Evolutionary conservation across 2,329 filamentous ascomycete genomes (phyloP).

Genomic region (Aspergillus hiratsukae): DNA sequence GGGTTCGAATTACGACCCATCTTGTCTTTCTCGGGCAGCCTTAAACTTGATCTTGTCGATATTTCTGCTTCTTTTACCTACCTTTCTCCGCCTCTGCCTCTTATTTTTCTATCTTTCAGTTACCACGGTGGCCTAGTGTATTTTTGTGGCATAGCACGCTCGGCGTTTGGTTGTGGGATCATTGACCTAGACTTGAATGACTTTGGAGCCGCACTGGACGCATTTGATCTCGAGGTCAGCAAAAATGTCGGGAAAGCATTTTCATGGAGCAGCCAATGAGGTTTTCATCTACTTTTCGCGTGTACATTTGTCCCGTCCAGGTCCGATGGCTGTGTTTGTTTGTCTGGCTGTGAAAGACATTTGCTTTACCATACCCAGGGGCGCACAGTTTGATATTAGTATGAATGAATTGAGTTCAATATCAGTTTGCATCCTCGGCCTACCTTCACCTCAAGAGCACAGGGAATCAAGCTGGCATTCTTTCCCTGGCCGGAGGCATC

Average conservation of each 20-base stretch:
- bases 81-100: conserved; percentile 14
- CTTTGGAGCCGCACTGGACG: conserved; percentile 30
- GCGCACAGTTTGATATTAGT: conserved; percentile 18
- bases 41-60: conserved; percentile 15
- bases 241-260: conserved; percentile 30
- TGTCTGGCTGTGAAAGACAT: conserved; percentile 22
- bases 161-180: conserved; percentile 31
- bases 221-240: conserved; percentile 32
- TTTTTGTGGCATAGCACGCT: conserved; percentile 35
- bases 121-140: conserved; percentile 23
- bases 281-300: conserved; percentile 10
- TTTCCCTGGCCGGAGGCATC: background rate
- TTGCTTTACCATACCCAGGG: conserved; percentile 22
- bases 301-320: conserved; percentile 24
- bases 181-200: conserved; percentile 34
- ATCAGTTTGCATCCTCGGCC: background rate
- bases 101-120: conserved; percentile 15
- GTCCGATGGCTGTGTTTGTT: conserved; percentile 19
- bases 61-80: conserved; percentile 11
- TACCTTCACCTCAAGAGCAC: background rate
- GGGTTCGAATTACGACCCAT: background rate
- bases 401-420: conserved; percentile 8
- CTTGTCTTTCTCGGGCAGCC: background rate
- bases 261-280: conserved; percentile 28
- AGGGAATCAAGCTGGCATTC: background rate